Conservation (phyloP, 2,329 filamentous ascomycete genomes). For the Fusarium sp. region DNA sequence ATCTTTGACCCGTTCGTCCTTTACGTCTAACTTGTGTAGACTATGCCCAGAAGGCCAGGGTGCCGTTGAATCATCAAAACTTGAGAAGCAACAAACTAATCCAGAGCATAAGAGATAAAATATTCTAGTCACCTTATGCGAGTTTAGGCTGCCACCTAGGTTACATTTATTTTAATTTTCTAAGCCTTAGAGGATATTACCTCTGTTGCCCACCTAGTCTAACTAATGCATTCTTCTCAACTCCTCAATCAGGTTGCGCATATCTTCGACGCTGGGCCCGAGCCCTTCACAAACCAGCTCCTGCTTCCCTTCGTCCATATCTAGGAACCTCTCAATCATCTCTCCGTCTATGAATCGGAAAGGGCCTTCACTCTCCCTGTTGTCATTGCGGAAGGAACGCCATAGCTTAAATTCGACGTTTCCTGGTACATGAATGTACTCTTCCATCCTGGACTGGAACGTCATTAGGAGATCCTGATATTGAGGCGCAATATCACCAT, state of each 20-base stretch:
- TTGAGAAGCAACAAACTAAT: slow-evolving; percentile 24
- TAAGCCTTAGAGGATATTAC: background rate
- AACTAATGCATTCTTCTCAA: slow-evolving; percentile 69
- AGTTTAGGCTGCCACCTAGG: background rate
- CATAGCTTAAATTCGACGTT: slow-evolving; percentile 81
- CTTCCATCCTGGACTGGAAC: slow-evolving; percentile 78
- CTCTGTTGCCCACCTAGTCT: too few species aligned
- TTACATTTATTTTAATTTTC: background rate
- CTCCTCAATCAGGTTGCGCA: slow-evolving; percentile 71
- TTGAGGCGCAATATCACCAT: slow-evolving; percentile 77
- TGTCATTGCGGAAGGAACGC: slow-evolving; percentile 81
- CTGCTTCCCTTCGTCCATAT: slow-evolving; percentile 70
- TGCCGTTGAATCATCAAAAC: background rate
- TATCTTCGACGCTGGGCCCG: slow-evolving; percentile 70
- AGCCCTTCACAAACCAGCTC: slow-evolving; percentile 64
- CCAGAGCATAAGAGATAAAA: background rate
- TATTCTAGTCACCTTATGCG: background rate
- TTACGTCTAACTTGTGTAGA: slow-evolving; percentile 10
- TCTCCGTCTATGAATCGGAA: slow-evolving; percentile 93
- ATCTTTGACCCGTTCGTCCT: slow-evolving; percentile 41
- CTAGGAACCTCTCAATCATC: slow-evolving; percentile 85
- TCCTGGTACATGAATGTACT: slow-evolving; percentile 75
- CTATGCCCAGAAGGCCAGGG: background rate
- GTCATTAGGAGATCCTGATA: slow-evolving; percentile 84
- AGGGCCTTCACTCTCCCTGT: slow-evolving; percentile 79